Evolutionary conservation across 2,329 filamentous ascomycete genomes (phyloP), one percentile per base, ranked within the genome.

Genomic region (Talaromyces pinophilus): DNA sequence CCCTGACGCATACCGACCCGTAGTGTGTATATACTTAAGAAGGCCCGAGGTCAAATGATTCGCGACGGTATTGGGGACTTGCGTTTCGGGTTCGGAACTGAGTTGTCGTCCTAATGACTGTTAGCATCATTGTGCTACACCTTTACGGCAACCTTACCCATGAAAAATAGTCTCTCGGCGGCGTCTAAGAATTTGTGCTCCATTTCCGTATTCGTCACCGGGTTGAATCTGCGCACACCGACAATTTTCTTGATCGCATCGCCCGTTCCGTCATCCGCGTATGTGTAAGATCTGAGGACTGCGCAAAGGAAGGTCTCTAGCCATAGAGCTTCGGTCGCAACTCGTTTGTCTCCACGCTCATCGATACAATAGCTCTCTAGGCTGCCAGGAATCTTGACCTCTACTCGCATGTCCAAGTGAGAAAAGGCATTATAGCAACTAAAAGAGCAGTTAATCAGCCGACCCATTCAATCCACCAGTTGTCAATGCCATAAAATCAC

Each of bases 371-470:
- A 98, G 80, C 92, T 96, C 78, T 99, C 94, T 62, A 99, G 92
- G 10, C 92, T 95, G 68, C 95, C 95, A 19, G 95, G 95, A 70
- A 99, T 98, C 70, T 93, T 94, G 67, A 99, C 94, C 76, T 98
- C 93, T 13, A 99, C 94, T 68, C 95, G 92, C 95, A 99, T 99
- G 76, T 99, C 95, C 63, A 98, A 86, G 70, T 96, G 88, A 5
- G 95, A 98, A 79, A 99, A 97, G 70, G 95, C 95, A 92, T 99
- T 99, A 85, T 99, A 99, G 81, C 95, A 99, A 81, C 85, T 87
- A 74, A 40, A 60, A 13, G 8, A 4, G 5, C 35, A 38, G 3
- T 7, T 42, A 40, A 38, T 65, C 42, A 65, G 55, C 19, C 4
- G 15, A 52, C n/a, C 11, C 6, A 10, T 65, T 40, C 28, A 7